Evolutionary conservation across 164 flowering plant genomes (phyloP).

Genomic region (Umbilicus rupestris): DNA sequence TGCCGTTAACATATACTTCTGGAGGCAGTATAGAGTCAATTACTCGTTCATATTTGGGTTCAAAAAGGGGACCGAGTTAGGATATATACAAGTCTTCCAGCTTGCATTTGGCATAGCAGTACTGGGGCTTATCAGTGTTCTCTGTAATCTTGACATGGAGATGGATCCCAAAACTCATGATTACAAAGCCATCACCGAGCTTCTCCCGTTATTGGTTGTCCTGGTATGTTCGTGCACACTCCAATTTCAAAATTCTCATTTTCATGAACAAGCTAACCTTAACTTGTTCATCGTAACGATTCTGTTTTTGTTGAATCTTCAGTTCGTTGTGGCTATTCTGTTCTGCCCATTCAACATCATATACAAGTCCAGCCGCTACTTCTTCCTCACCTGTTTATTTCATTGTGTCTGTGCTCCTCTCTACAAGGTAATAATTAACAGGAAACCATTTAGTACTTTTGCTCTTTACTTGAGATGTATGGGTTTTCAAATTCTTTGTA

Average conservation of each 20-base stretch:
- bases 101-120: conserved; percentile 32
- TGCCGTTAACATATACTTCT: conserved; percentile 39
- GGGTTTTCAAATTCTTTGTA: neutral
- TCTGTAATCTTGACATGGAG: conserved; percentile 49
- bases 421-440: conserved; percentile 33
- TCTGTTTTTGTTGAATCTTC: conserved; percentile 10
- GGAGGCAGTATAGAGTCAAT: conserved; percentile 56
- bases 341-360: conserved; percentile 42
- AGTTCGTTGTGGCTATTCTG: conserved; percentile 27
- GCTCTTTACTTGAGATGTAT: neutral
- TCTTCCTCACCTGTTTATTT: conserved; percentile 23
- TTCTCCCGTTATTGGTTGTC: conserved; percentile 34
- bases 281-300: neutral
- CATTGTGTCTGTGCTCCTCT: conserved; percentile 41
- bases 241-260: neutral
- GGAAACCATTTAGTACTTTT: neutral
- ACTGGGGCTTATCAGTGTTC: conserved; percentile 38
- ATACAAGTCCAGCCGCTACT: conserved; percentile 41
- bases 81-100: conserved; percentile 45
- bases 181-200: conserved; percentile 33
- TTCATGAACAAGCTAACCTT: neutral
- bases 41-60: conserved; percentile 60
- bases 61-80: conserved; percentile 51
- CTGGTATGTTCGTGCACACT: conserved; percentile 13
- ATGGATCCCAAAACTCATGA: conserved; percentile 36